A percentile compares a stretch with the other conserved stretches of the same genome.
These are phyloP conservation scores for Geranomyces michiganensis DNA, from an alignment of 192 early-diverging fungal genomes.

Conservation along the genomic window DNA sequence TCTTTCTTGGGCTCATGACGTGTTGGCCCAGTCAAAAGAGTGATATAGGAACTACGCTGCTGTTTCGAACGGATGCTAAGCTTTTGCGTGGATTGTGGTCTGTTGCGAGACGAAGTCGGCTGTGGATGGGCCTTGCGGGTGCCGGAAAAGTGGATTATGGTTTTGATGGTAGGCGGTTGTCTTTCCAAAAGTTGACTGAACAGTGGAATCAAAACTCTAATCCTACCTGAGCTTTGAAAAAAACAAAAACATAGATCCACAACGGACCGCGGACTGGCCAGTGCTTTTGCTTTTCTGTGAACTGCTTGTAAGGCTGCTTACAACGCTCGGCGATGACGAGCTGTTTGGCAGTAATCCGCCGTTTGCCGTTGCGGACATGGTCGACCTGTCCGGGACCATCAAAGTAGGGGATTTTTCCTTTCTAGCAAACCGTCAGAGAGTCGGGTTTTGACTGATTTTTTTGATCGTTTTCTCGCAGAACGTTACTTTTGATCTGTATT, in stretches of 20 bases:
- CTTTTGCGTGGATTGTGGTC: conserved; percentile 32
- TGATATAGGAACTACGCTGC: conserved; percentile 53
- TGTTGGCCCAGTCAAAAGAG: conserved; percentile 61
- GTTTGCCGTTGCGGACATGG: conserved; percentile 54
- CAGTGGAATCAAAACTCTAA: neutral
- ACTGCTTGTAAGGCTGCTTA: conserved; percentile 68
- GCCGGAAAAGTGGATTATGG: neutral
- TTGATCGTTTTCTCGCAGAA: conserved; percentile 42
- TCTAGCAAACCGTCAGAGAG: no score
- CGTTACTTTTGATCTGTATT: conserved; percentile 75
- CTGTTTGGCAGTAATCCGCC: conserved; percentile 60
- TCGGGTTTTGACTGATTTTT: neutral
- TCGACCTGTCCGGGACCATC: conserved; percentile 43
- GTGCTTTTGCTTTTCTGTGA: conserved; percentile 74
- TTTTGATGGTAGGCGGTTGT: neutral
- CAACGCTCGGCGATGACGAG: conserved; percentile 87
- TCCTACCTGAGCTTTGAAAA: neutral
- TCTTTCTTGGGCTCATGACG: conserved; percentile 60
- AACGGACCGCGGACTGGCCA: conserved; percentile 54
- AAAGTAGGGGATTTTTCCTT: conserved; percentile 25
- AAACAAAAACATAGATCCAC: conserved; percentile 22
- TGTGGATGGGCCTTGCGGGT: conserved; percentile 19
- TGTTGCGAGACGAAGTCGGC: neutral
- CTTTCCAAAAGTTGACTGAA: neutral
- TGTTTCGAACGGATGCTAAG: conserved; percentile 44